A percentile compares a stretch with the other conserved stretches of the same genome.
Conservation (phyloP, 176 grass and related monocot genomes). For the Paspalum notatum region DNA sequence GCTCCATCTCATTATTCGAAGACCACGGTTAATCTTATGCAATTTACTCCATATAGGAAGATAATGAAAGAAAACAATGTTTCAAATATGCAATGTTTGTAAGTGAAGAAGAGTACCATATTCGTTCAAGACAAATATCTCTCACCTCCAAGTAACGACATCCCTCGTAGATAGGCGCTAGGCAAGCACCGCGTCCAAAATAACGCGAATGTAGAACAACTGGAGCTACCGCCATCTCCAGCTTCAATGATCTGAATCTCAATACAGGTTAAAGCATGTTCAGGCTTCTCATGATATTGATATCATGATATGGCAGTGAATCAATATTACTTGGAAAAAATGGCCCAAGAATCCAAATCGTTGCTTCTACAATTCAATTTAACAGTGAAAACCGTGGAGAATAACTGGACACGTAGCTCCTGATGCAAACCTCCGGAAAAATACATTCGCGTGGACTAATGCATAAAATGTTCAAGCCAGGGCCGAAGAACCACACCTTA, state of each 20-base stretch:
- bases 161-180: slow-evolving; percentile 57
- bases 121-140: slow-evolving; percentile 15
- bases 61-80: slow-evolving; percentile 17
- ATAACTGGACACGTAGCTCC: not conserved
- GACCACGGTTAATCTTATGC: not conserved
- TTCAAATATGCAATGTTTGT: slow-evolving; percentile 1
- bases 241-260: slow-evolving; percentile 49
- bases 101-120: not conserved
- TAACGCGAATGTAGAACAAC: not conserved
- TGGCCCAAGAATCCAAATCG: not conserved
- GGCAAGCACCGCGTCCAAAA: not conserved
- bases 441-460: not conserved
- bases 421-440: not conserved
- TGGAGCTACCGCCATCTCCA: slow-evolving; percentile 39
- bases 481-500: slow-evolving; percentile 57
- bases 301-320: not conserved
- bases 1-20: slow-evolving; percentile 3
- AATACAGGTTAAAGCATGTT: slow-evolving; percentile 11
- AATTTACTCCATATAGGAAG: not conserved
- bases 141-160: slow-evolving; percentile 80
- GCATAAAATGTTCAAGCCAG: not conserved
- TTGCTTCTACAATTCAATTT: not conserved
- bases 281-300: not conserved
- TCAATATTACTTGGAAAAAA: not conserved
- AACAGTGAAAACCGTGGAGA: not conserved